These are phyloP conservation scores for Mortierella sp. DNA, from an alignment of 371 early-diverging fungal species.

Conservation along the genomic window DNA sequence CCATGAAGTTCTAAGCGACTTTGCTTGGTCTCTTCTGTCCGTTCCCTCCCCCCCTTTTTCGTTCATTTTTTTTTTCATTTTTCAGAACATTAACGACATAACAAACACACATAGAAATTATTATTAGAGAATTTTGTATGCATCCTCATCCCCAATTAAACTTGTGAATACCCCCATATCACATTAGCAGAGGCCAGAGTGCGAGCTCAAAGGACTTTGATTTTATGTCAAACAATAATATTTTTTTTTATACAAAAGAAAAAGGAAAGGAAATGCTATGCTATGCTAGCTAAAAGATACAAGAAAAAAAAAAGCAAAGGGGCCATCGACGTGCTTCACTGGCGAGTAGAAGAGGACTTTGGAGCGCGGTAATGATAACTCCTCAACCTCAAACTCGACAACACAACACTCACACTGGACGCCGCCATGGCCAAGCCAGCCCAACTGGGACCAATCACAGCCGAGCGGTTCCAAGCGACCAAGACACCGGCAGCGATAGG, in stretches of 20 bases:
- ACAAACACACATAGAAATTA: not conserved
- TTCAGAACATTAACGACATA: not conserved
- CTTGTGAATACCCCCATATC: not conserved
- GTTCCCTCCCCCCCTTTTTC: not conserved
- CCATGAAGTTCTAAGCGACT: conserved; percentile 41
- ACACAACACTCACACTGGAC: conserved; percentile 82
- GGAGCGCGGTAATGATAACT: conserved; percentile 58
- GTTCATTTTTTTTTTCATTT: too few species aligned
- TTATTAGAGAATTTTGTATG: not conserved
- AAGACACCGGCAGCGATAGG: conserved; percentile 88
- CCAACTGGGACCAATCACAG: conserved; percentile 75
- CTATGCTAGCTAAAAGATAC: not conserved
- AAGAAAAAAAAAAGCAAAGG: not conserved
- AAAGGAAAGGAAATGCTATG: not conserved
- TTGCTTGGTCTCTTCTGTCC: not conserved
- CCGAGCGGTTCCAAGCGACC: conserved; percentile 61
- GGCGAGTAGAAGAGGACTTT: not conserved
- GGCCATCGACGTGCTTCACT: not conserved
- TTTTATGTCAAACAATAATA: too few species aligned
- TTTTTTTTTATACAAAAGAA: not conserved
- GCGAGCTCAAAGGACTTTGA: too few species aligned
- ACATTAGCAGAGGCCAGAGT: not conserved
- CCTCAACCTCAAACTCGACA: conserved; percentile 75
- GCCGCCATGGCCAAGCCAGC: conserved; percentile 90
- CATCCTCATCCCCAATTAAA: not conserved